Conservation (phyloP, 345 rosid genomes). For the Brassica juncea region DNA sequence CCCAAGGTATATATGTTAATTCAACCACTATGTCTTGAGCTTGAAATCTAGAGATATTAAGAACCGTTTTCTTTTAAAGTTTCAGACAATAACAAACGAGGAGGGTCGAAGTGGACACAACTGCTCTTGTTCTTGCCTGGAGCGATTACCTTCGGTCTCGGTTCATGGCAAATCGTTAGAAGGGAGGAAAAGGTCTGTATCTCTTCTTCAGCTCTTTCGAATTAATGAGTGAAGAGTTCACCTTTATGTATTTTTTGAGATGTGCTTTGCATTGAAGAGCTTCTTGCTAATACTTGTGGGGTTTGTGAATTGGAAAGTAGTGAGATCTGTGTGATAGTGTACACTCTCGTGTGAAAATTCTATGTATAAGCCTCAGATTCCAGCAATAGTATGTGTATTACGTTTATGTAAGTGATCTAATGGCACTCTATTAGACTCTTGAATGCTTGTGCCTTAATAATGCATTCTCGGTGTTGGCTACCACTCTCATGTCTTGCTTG, state of each 20-base stretch:
- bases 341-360: neutral
- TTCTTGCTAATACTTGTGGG: neutral
- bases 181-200: conserved; percentile 80
- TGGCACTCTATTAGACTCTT: neutral
- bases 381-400: neutral
- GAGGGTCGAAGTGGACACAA: conserved; percentile 57
- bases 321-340: neutral
- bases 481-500: neutral
- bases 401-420: neutral
- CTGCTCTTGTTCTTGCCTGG: conserved; percentile 87
- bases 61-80: neutral
- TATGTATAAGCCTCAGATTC: neutral
- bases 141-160: conserved; percentile 89
- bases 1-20: conserved; percentile 44
- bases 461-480: neutral
- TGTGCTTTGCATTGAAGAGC: neutral
- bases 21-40: neutral
- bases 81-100: conserved; percentile 39
- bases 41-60: neutral
- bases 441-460: neutral
- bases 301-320: neutral
- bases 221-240: neutral
- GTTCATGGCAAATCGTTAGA: conserved; percentile 95
- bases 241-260: neutral
- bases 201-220: conserved; percentile 16